A percentile compares a stretch with the other conserved stretches of the same genome.
These are phyloP conservation scores for Protomyces pachydermus DNA, from an alignment of 1,139 yeast genomes.

Conservation along the genomic window DNA sequence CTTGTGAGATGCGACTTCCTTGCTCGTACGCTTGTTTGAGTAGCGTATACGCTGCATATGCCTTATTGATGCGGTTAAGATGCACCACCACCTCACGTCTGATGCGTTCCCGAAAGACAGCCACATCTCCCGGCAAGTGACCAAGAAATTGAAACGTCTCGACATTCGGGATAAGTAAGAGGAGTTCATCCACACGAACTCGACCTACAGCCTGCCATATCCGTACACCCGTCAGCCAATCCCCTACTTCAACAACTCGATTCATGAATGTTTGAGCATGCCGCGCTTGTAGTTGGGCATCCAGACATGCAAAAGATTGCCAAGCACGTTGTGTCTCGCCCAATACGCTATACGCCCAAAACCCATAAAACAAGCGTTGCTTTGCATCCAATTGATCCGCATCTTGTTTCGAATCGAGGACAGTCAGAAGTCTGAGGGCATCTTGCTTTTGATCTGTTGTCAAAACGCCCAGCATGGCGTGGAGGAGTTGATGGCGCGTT, in stretches of 20 bases:
- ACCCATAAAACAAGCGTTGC: conserved; percentile 16
- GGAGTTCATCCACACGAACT: background rate
- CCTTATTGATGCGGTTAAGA: background rate
- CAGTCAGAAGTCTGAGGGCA: conserved; percentile 5
- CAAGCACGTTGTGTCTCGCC: conserved; percentile 10
- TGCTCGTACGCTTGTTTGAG: background rate
- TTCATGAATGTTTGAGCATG: conserved; percentile 1
- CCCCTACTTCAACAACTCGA: conserved; percentile 8
- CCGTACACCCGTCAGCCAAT: conserved; percentile 12
- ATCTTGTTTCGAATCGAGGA: conserved; percentile 12
- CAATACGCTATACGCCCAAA: conserved; percentile 22
- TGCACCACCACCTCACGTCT: conserved; percentile 9
- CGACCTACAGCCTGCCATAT: conserved; percentile 7
- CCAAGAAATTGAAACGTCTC: conserved; percentile 15
- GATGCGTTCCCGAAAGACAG: background rate
- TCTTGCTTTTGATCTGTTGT: conserved; percentile 13
- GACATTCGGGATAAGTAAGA: conserved; percentile 13
- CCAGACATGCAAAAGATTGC: background rate
- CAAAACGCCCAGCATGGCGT: conserved; percentile 8
- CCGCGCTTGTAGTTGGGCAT: background rate
- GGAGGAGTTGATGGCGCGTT: conserved; percentile 10
- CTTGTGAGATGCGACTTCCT: background rate
- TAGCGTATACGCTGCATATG: background rate
- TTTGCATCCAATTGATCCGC: conserved; percentile 7
- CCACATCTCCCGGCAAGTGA: background rate